Evolutionary conservation across 108 stramenopile species (phyloP).

Genomic region (Nitzschia sp.): DNA sequence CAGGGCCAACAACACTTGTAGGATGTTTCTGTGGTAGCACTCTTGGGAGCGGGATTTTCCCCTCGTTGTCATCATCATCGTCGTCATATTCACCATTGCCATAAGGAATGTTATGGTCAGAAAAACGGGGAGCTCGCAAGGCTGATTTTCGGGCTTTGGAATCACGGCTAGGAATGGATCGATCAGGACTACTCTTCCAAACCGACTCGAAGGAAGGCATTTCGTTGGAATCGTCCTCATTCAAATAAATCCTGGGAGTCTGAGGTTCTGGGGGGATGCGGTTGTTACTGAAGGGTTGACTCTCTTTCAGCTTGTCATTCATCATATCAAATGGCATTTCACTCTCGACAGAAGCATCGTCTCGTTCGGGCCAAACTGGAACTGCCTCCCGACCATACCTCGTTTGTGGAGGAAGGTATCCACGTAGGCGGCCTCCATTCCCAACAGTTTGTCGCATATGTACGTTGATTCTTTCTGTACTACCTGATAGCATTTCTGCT

Average conservation of each 20-base stretch:
- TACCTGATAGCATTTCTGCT: too few species aligned
- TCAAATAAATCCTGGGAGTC: background rate
- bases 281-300: background rate
- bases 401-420: background rate
- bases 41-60: too few species aligned
- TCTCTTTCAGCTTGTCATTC: background rate
- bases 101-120: too few species aligned
- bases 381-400: background rate
- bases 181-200: background rate
- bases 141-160: too few species aligned
- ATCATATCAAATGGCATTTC: conserved; percentile 6
- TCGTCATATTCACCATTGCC: too few species aligned
- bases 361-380: background rate
- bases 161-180: too few species aligned
- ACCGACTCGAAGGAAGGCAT: conserved; percentile 5
- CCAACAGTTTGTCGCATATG: background rate
- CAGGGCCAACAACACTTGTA: too few species aligned
- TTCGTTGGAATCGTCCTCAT: background rate
- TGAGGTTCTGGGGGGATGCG: background rate
- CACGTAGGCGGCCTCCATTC: background rate
- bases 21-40: too few species aligned
- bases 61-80: too few species aligned
- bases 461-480: background rate
- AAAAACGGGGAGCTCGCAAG: too few species aligned
- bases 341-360: background rate